Evolutionary conservation across 2,329 filamentous ascomycete genomes (phyloP), one percentile per base, ranked within the genome.

Genomic region (Cadophora gregata): DNA sequence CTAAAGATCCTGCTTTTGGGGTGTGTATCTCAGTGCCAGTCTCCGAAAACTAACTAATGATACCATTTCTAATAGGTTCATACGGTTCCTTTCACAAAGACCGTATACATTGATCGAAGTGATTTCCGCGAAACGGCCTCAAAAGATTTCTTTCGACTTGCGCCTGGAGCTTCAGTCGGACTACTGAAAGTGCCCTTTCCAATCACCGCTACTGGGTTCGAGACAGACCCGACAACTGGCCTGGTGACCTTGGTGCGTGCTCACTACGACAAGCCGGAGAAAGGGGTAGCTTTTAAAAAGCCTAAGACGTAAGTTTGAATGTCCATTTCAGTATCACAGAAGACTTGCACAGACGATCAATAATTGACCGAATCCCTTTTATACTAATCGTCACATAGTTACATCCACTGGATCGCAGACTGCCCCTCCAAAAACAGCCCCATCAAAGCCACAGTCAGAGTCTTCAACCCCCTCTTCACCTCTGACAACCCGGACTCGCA

Each of bases 361-460:
- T n/a, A n/a, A n/a, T n/a, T n/a, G n/a, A n/a, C n/a, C n/a, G n/a
- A n/a, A n/a, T n/a, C n/a, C n/a, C n/a, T n/a, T n/a, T n/a, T n/a
- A n/a, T n/a, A n/a, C n/a, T n/a, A n/a, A n/a, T n/a, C n/a, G n/a
- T n/a, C n/a, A n/a, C n/a, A n/a, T n/a, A n/a, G n/a, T n/a, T n/a
- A 88, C 76, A 97, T 97, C 77, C 93, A 97, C 77, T 97, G 95
- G 95, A 92, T 97, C 6, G 88, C 89, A 5, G 87, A 88, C n/a
- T n/a, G n/a, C n/a, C n/a, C n/a, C n/a, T n/a, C n/a, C n/a, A n/a
- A n/a, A n/a, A n/a, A n/a, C n/a, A n/a, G n/a, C n/a, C n/a, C n/a
- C n/a, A n/a, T n/a, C n/a, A n/a, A n/a, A n/a, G n/a, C n/a, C n/a
- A n/a, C n/a, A n/a, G n/a, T n/a, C n/a, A 47, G 89, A 87, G 1